Conservation (phyloP, 1,284 basidiomycete genomes). For the Melampsora larici-populina region DNA sequence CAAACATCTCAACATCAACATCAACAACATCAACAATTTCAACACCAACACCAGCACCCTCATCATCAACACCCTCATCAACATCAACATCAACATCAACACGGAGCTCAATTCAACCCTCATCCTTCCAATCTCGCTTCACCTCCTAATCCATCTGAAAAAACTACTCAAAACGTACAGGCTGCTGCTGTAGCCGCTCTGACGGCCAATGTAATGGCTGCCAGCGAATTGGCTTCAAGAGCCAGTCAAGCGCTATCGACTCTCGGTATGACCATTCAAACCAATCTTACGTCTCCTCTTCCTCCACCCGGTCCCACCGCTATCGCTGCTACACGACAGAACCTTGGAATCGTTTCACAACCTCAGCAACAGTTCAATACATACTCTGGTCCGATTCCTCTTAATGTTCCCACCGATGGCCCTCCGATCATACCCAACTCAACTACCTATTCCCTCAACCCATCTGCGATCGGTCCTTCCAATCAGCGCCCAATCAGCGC, state of each 20-base stretch:
- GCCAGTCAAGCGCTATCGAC: conserved; percentile 16
- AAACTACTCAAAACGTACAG: conserved; percentile 32
- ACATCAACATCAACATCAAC: background rate
- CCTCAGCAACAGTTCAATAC: too few relatives aligned
- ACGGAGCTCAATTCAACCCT: background rate
- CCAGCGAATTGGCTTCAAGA: conserved; percentile 21
- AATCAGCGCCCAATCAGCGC: background rate
- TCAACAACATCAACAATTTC: background rate
- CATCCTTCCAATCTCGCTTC: background rate
- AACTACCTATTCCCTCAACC: conserved; percentile 2
- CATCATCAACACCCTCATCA: background rate
- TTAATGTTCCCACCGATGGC: conserved; percentile 1
- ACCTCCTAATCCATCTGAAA: background rate
- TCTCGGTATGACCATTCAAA: conserved; percentile 31
- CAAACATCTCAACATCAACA: background rate
- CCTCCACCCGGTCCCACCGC: conserved; percentile 23
- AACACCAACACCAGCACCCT: background rate
- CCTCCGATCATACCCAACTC: conserved; percentile 7
- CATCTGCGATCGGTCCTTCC: conserved; percentile 3
- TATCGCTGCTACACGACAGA: conserved; percentile 31
- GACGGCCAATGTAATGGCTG: conserved; percentile 35
- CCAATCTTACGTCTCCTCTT: conserved; percentile 27
- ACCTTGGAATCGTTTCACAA: conserved; percentile 7
- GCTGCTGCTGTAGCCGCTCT: conserved; percentile 42
- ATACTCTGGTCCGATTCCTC: background rate